A percentile compares a stretch with the other conserved stretches of the same genome.
phyloP scores from a whole-genome alignment of 2,329 filamentous ascomycete species.

The Neonectria neomacrospora region DNA sequence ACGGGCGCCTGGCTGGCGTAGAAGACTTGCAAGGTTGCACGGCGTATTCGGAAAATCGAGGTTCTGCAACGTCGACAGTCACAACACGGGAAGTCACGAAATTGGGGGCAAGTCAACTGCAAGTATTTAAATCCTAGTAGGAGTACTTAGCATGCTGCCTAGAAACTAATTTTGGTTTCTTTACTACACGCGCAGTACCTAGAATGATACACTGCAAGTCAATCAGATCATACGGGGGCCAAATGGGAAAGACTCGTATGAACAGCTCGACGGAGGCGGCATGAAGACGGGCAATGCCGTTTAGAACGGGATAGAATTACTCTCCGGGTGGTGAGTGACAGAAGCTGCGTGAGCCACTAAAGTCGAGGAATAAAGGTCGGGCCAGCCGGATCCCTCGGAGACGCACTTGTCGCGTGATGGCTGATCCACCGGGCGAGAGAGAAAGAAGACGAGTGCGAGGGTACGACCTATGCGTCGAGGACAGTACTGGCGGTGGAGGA shows the following conservation, averaged over 20 bases:
- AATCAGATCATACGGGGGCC: not conserved
- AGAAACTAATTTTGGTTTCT: not conserved
- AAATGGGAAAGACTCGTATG: not conserved
- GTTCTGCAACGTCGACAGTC: slow-evolving; percentile 1
- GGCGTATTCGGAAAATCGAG: not conserved
- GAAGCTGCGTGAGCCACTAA: not conserved
- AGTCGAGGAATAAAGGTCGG: not conserved
- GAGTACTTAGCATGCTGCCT: not conserved
- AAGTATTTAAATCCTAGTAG: not conserved
- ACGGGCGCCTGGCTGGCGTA: not conserved
- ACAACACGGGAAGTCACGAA: not conserved
- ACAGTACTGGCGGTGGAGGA: not conserved
- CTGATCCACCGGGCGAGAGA: not conserved
- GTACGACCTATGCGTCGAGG: not conserved
- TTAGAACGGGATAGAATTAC: not conserved
- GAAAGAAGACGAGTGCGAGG: slow-evolving; percentile 8
- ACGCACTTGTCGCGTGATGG: slow-evolving; percentile 27
- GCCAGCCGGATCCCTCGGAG: slow-evolving; percentile 35
- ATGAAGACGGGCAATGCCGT: not conserved
- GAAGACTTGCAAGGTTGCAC: slow-evolving; percentile 7
- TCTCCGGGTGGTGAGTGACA: not conserved
- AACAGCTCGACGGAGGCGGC: not conserved
- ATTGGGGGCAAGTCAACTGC: not conserved
- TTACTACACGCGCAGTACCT: not conserved
- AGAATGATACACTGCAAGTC: not conserved